Conservation (phyloP, 768 basidiomycete species). For the Lentinula guzmanii region DNA sequence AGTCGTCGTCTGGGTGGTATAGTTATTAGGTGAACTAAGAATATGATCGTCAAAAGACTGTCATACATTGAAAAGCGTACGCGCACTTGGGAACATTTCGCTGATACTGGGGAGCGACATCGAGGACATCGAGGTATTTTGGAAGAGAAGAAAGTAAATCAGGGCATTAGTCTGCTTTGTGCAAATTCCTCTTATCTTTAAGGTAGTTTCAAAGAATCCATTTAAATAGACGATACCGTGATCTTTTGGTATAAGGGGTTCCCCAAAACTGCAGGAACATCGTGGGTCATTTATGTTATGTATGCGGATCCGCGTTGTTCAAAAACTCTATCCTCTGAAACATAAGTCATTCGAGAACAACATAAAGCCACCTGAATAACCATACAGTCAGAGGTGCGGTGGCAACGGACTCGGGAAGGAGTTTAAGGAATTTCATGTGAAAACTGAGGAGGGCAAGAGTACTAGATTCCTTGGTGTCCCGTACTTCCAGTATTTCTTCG, state of each 20-base stretch:
- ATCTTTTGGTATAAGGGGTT: too few species aligned
- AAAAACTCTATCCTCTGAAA: too few species aligned
- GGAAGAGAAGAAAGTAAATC: background rate
- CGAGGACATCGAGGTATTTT: background rate
- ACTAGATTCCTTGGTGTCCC: too few species aligned
- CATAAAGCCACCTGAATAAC: background rate
- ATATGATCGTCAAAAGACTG: background rate
- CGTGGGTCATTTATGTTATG: background rate
- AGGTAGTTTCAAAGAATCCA: background rate
- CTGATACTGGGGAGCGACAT: constrained; percentile 41
- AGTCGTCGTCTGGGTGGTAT: constrained; percentile 6
- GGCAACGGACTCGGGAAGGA: background rate
- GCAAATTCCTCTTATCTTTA: background rate
- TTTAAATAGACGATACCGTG: background rate
- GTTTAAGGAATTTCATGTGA: background rate
- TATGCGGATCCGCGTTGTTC: background rate
- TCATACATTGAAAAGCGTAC: background rate
- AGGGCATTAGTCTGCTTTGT: background rate
- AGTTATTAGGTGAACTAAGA: constrained; percentile 12
- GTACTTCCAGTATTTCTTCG: too few species aligned
- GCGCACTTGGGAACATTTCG: constrained; percentile 49
- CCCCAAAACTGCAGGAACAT: background rate
- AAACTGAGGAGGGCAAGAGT: too few species aligned
- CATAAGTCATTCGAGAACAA: too few species aligned
- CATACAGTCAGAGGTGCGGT: background rate